Evolutionary conservation across 768 basidiomycete species (phyloP).

Genomic region (Nevesoporus exiguus): DNA sequence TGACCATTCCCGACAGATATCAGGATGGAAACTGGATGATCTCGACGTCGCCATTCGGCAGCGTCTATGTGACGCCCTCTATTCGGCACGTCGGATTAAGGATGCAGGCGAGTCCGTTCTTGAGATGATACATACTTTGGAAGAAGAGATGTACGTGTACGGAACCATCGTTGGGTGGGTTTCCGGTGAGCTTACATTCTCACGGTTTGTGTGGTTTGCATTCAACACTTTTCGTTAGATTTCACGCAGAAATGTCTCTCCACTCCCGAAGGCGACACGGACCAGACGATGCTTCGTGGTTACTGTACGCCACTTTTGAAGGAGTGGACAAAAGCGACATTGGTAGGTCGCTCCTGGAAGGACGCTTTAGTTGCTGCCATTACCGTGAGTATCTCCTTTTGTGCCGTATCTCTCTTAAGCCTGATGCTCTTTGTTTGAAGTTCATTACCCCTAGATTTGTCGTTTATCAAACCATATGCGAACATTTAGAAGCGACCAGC

Average conservation of each 20-base stretch:
- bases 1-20: too few species aligned
- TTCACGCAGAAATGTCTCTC: neutral
- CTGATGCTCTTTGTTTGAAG: neutral
- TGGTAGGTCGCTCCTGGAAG: neutral
- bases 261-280: neutral
- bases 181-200: too few species aligned
- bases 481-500: neutral
- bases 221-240: too few species aligned
- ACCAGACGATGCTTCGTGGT: neutral
- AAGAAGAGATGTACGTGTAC: too few species aligned
- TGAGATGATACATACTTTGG: too few species aligned
- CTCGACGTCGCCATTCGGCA: too few species aligned
- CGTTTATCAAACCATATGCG: neutral
- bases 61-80: too few species aligned
- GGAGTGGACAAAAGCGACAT: neutral
- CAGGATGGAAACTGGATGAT: too few species aligned
- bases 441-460: neutral
- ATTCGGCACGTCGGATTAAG: too few species aligned
- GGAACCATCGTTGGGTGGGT: too few species aligned
- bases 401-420: neutral
- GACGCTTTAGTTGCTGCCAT: neutral
- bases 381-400: neutral
- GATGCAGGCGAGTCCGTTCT: too few species aligned
- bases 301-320: neutral
- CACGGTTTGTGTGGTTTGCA: neutral